Percentiles rank a stretch among this genome's conserved stretches.
phyloP scores from a whole-genome alignment of 129 eudicot species.

The Sambucus nigra region DNA sequence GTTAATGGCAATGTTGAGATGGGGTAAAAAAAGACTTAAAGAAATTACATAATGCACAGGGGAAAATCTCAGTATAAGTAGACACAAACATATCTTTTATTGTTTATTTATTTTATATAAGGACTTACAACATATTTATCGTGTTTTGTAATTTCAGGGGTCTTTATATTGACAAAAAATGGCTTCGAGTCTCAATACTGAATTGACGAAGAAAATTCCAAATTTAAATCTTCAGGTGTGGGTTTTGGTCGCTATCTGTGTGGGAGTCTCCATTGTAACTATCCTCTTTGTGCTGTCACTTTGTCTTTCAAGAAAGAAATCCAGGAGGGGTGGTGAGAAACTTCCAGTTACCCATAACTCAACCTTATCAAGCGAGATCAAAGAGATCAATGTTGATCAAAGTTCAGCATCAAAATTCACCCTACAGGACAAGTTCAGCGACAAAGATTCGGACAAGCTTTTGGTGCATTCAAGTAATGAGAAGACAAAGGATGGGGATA shows the following conservation, averaged over 20 bases:
- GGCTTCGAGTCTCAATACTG: constrained; percentile 50
- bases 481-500: constrained; percentile 37
- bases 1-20: too few relatives aligned
- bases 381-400: constrained; percentile 74
- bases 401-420: constrained; percentile 34
- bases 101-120: too few relatives aligned
- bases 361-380: constrained; percentile 51
- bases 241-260: constrained; percentile 59
- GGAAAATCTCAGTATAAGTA: neutral
- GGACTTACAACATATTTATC: too few relatives aligned
- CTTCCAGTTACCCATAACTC: constrained; percentile 35
- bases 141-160: constrained; percentile 25
- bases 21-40: neutral
- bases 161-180: constrained; percentile 23
- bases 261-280: constrained; percentile 41
- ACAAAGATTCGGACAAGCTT: constrained; percentile 54
- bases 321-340: constrained; percentile 23
- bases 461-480: constrained; percentile 33
- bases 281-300: constrained; percentile 49
- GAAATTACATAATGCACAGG: neutral
- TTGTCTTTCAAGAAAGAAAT: constrained; percentile 56
- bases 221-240: constrained; percentile 69
- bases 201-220: constrained; percentile 51
- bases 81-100: too few relatives aligned
- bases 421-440: constrained; percentile 48